These are phyloP conservation scores for Jaltomata sinuosa DNA, from an alignment of 257 asterid species.

Conservation along the genomic window DNA sequence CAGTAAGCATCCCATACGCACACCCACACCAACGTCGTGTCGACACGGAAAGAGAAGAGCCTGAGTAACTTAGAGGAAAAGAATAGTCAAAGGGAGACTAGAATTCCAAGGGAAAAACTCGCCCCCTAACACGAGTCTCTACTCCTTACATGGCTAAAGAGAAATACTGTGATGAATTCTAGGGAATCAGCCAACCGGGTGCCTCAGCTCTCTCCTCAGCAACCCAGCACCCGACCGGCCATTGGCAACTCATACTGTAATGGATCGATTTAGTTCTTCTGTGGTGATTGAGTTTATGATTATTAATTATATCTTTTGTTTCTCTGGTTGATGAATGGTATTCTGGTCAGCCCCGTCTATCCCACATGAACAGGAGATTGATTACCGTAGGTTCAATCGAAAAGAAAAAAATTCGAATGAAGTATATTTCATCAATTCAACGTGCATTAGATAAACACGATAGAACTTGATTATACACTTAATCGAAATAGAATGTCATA, in stretches of 20 bases:
- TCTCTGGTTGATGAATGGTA: not conserved
- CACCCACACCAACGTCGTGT: too few relatives aligned
- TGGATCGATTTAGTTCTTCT: not conserved
- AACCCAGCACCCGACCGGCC: not conserved
- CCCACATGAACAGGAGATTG: not conserved
- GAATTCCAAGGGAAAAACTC: not conserved
- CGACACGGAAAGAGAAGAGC: too few relatives aligned
- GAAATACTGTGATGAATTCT: not conserved
- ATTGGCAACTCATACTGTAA: not conserved
- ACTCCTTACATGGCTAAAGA: not conserved
- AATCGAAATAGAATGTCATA: not conserved
- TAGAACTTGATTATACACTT: not conserved
- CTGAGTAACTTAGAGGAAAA: too few relatives aligned
- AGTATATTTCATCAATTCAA: not conserved
- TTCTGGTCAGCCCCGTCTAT: not conserved
- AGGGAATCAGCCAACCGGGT: not conserved
- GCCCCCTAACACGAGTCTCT: not conserved
- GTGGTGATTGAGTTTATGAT: not conserved
- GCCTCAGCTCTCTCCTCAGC: not conserved
- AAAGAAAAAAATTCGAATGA: too few relatives aligned
- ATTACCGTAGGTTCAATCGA: not conserved
- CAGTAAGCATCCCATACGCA: too few relatives aligned
- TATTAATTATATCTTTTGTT: not conserved
- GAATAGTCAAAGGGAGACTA: not conserved
- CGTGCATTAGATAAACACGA: not conserved